A percentile compares a stretch with the other conserved stretches of the same genome.
These are phyloP conservation scores for Thelonectria discophora DNA, from an alignment of 2,329 filamentous ascomycete species.

Conservation along the genomic window DNA sequence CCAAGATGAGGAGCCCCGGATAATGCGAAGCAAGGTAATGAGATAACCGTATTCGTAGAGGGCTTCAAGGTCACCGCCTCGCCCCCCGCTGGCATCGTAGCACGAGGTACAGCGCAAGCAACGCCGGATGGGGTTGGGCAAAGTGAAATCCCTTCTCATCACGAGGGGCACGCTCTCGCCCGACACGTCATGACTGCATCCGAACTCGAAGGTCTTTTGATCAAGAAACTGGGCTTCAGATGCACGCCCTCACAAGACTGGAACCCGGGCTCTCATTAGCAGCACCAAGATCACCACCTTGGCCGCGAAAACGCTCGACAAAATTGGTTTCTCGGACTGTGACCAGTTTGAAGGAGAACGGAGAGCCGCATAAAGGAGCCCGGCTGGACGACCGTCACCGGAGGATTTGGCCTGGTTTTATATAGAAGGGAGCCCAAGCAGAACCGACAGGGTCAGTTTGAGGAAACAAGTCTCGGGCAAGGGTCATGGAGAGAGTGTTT, in stretches of 20 bases:
- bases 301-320: conserved; percentile 3
- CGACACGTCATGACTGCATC: conserved; percentile 23
- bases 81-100: not conserved
- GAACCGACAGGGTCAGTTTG: not conserved
- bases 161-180: not conserved
- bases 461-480: not conserved
- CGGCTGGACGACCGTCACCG: not conserved
- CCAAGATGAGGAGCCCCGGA: not conserved
- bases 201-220: conserved; percentile 8
- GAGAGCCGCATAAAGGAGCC: not conserved
- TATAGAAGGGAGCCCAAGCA: not conserved
- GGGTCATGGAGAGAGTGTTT: not conserved
- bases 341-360: not conserved
- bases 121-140: conserved; percentile 6
- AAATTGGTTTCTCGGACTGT: conserved; percentile 3
- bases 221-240: not conserved
- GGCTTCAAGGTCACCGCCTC: not conserved
- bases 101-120: not conserved
- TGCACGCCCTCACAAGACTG: conserved; percentile 4
- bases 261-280: not conserved
- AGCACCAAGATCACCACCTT: not conserved
- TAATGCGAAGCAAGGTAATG: not conserved
- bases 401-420: not conserved
- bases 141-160: conserved; percentile 2
- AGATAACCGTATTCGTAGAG: not conserved